Evolutionary conservation across 805 yeast genomes (phyloP).

Genomic region (Ogataea ramenticola): DNA sequence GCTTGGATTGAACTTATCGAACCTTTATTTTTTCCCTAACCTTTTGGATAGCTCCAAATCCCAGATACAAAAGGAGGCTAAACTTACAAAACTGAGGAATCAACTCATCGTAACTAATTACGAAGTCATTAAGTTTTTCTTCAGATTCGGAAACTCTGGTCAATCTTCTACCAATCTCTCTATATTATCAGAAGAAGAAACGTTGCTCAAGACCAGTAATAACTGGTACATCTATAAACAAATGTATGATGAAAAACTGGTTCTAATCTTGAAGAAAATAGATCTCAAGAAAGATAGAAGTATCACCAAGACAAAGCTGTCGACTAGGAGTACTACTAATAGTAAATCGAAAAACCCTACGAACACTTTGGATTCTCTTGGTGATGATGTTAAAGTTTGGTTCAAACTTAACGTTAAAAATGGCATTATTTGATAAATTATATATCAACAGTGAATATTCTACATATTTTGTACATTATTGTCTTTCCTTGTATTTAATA

Average conservation of each 20-base stretch:
- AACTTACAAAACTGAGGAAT: neutral
- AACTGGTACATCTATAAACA: conserved; percentile 21
- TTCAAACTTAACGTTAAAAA: neutral
- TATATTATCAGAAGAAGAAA: neutral
- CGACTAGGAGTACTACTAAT: neutral
- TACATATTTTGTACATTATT: neutral
- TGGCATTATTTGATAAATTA: neutral
- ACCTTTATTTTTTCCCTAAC: conserved; percentile 1
- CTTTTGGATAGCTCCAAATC: conserved; percentile 12
- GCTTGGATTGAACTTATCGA: neutral
- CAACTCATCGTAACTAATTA: neutral
- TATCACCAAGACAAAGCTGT: neutral
- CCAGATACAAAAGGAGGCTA: neutral
- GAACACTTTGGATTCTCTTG: conserved; percentile 9
- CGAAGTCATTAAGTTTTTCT: neutral
- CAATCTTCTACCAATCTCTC: neutral
- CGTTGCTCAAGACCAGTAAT: conserved; percentile 15
- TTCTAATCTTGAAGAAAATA: conserved; percentile 12
- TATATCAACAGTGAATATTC: neutral
- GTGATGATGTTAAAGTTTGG: conserved; percentile 21
- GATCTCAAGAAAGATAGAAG: neutral
- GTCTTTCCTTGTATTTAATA: neutral
- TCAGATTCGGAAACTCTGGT: neutral
- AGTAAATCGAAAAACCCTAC: neutral
- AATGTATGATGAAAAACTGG: conserved; percentile 7